These are phyloP conservation scores for Pichia phayaonensis DNA, from an alignment of 805 yeast genomes.

Conservation along the genomic window DNA sequence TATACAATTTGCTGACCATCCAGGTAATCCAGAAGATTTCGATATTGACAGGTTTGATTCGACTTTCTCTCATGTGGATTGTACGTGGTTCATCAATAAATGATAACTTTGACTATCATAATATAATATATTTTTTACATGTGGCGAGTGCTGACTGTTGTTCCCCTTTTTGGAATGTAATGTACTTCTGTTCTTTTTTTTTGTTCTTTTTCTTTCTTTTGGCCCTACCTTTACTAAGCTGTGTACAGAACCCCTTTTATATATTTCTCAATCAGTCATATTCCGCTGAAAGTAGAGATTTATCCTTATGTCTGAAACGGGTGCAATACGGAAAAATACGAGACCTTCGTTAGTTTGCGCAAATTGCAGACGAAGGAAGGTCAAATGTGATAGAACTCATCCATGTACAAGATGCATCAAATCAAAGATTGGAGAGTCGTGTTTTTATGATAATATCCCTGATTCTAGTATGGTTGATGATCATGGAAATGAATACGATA, in stretches of 20 bases:
- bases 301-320: neutral
- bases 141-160: neutral
- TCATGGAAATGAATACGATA: neutral
- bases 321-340: conserved; percentile 30
- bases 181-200: no score
- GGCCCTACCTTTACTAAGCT: neutral
- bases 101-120: neutral
- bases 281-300: neutral
- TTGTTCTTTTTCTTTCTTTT: neutral
- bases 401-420: conserved; percentile 28
- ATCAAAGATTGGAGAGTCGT: conserved; percentile 2
- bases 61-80: conserved; percentile 6
- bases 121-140: neutral
- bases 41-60: conserved; percentile 5
- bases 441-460: neutral
- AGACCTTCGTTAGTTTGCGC: conserved; percentile 36
- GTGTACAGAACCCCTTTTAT: neutral
- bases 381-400: conserved; percentile 24
- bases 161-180: no score
- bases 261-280: neutral
- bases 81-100: conserved; percentile 8
- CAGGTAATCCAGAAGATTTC: conserved; percentile 1
- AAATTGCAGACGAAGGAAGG: conserved; percentile 25
- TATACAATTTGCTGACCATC: conserved; percentile 8
- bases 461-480: neutral